These are phyloP conservation scores for Ganoderma leucocontextum DNA, from an alignment of 1,284 basidiomycete species.

Conservation along the genomic window DNA sequence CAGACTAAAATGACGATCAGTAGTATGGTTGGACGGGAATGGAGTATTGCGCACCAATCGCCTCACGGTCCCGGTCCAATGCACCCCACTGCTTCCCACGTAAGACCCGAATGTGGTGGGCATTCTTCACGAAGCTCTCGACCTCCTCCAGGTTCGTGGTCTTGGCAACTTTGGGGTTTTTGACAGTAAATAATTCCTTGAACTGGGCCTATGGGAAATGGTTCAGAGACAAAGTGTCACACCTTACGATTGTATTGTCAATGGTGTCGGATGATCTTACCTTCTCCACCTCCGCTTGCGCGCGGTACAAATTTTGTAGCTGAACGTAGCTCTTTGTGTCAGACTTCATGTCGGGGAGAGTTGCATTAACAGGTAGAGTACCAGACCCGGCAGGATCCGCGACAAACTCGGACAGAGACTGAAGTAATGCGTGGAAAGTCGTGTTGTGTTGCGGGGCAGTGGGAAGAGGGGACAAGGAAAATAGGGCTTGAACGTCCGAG, in stretches of 20 bases:
- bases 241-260: neutral
- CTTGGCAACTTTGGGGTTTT: constrained; percentile 35
- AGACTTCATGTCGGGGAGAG: constrained; percentile 97
- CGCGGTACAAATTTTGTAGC: constrained; percentile 82
- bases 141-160: constrained; percentile 65
- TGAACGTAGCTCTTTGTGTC: constrained; percentile 85
- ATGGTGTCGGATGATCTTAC: constrained; percentile 22
- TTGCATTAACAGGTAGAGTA: constrained; percentile 60
- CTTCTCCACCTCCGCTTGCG: constrained; percentile 77
- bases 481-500: constrained; percentile 68
- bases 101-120: constrained; percentile 83
- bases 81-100: constrained; percentile 74
- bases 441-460: constrained; percentile 48
- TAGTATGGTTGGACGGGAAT: neutral
- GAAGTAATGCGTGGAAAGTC: constrained; percentile 88
- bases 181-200: constrained; percentile 35
- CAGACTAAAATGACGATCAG: constrained; percentile 26
- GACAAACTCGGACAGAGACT: constrained; percentile 73
- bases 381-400: constrained; percentile 44
- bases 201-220: constrained; percentile 34
- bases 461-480: constrained; percentile 50
- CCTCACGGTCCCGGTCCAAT: constrained; percentile 60
- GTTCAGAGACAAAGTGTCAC: neutral
- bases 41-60: constrained; percentile 60
- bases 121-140: constrained; percentile 91